phyloP scores from a whole-genome alignment of 2,329 filamentous ascomycete species.

The Metarhizium sp. region DNA sequence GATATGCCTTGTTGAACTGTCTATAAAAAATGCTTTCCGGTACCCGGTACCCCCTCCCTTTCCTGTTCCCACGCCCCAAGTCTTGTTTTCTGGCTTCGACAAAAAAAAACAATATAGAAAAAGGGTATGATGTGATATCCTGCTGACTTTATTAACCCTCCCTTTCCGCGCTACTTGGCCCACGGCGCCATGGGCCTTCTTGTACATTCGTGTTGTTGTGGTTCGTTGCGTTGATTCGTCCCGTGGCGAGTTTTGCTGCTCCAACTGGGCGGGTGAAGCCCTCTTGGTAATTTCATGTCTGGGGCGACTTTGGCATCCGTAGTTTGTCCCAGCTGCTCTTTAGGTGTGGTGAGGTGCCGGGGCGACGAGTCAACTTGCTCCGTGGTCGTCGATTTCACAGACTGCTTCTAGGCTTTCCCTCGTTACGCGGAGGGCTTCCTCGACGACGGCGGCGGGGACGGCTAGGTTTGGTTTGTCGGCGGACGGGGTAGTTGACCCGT shows the following conservation, averaged over 20 bases:
- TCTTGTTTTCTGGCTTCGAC: no score
- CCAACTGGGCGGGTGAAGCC: no score
- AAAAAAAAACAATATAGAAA: no score
- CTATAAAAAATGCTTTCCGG: no score
- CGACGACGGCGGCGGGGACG: slow-evolving; percentile 48
- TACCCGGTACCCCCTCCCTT: no score
- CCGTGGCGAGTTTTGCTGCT: not conserved
- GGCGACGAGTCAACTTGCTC: slow-evolving; percentile 6
- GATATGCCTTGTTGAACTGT: no score
- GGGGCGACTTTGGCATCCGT: not conserved
- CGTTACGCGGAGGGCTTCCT: slow-evolving; percentile 52
- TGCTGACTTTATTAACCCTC: no score
- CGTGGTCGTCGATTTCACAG: slow-evolving; percentile 26
- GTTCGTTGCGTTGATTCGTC: not conserved
- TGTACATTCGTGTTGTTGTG: not conserved
- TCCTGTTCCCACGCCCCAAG: no score
- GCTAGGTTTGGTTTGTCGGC: slow-evolving; percentile 34
- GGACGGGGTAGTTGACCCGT: slow-evolving; percentile 16
- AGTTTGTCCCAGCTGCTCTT: not conserved
- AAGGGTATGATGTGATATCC: no score
- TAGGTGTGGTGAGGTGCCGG: not conserved
- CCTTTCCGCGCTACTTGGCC: not conserved
- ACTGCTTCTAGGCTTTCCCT: slow-evolving; percentile 48
- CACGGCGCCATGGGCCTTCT: not conserved
- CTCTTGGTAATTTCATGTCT: no score